phyloP scores from a whole-genome alignment of 2,329 filamentous ascomycete species.

The Xylariaceae sp. region DNA sequence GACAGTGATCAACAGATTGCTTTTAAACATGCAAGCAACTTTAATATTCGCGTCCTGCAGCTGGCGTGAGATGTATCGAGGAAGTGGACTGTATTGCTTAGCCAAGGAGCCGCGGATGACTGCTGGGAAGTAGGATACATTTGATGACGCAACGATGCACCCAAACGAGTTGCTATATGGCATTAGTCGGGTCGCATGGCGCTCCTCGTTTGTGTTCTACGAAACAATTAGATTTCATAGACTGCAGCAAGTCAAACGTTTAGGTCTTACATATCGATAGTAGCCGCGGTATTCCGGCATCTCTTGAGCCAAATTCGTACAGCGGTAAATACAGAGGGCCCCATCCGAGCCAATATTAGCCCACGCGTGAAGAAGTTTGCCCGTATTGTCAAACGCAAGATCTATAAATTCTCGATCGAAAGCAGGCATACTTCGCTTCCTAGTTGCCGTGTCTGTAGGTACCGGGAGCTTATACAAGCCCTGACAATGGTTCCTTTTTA shows the following conservation, averaged over 20 bases:
- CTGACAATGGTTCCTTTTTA: background rate
- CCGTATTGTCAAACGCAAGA: background rate
- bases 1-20: background rate
- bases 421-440: background rate
- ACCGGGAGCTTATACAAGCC: background rate
- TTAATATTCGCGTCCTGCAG: background rate
- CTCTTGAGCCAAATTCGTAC: background rate
- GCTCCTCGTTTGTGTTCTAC: background rate
- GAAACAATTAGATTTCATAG: background rate
- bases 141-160: background rate
- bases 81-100: background rate
- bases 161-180: slow-evolving; percentile 1
- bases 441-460: background rate
- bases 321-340: slow-evolving; percentile 3
- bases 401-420: background rate
- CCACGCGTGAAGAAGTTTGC: background rate
- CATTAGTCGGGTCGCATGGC: background rate
- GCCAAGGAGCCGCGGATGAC: background rate
- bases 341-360: background rate
- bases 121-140: background rate
- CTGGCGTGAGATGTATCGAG: background rate
- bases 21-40: background rate
- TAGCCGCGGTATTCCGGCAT: background rate
- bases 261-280: background rate
- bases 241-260: background rate